Evolutionary conservation across 2,329 filamentous ascomycete genomes (phyloP).

Genomic region (Clarireedia hainanense): DNA sequence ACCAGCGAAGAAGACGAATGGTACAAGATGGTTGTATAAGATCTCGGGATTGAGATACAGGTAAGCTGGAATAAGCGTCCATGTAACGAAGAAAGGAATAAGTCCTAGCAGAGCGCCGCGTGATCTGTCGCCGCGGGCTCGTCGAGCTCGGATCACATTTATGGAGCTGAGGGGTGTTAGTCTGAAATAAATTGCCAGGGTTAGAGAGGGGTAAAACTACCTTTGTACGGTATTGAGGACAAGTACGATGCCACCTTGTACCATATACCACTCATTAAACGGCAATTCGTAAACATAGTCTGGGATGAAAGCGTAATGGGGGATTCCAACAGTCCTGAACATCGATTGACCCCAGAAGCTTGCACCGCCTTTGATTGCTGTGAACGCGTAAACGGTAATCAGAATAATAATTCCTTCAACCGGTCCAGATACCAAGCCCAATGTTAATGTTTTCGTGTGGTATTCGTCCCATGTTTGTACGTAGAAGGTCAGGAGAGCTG

Average conservation of each 20-base stretch:
- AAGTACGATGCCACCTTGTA: constrained; percentile 74
- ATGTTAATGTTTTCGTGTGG: constrained; percentile 89
- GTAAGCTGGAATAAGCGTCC: constrained; percentile 70
- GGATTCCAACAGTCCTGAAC: constrained; percentile 68
- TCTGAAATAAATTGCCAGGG: constrained; percentile 19
- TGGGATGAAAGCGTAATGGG: constrained; percentile 56
- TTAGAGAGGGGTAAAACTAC: constrained; percentile 14
- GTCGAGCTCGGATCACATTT: constrained; percentile 79
- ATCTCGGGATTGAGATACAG: constrained; percentile 80
- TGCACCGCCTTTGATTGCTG: constrained; percentile 76
- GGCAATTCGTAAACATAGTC: constrained; percentile 66
- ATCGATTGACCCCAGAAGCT: constrained; percentile 87
- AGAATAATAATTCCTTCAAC: constrained; percentile 90
- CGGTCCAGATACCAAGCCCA: constrained; percentile 86
- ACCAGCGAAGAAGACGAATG: constrained; percentile 82
- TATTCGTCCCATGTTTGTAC: constrained; percentile 99
- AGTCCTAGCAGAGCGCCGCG: constrained; percentile 75
- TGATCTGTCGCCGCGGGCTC: constrained; percentile 62
- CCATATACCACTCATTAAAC: constrained; percentile 89
- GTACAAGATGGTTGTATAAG: constrained; percentile 73
- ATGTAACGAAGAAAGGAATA: constrained; percentile 69
- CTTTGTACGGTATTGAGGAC: constrained; percentile 78
- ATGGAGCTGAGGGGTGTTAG: constrained; percentile 43
- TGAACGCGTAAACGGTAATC: constrained; percentile 72
- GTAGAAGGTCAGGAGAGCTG: constrained; percentile 89